A percentile compares a stretch with the other conserved stretches of the same genome.
phyloP scores from a whole-genome alignment of 441 rosid species.

The Daphne laureola region DNA sequence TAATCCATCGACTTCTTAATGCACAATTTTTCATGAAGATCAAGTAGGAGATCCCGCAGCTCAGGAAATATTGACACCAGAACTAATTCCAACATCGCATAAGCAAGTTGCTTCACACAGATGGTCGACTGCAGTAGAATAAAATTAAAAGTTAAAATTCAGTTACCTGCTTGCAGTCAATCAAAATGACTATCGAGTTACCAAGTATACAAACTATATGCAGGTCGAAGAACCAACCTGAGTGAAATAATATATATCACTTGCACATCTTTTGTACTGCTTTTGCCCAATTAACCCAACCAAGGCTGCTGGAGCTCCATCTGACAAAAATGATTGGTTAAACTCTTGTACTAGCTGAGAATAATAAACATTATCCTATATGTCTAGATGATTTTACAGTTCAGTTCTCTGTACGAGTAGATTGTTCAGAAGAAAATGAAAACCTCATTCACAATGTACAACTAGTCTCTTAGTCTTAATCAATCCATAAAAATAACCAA shows the following conservation, averaged over 20 bases:
- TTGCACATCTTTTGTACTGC: constrained; percentile 88
- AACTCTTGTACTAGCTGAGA: no score
- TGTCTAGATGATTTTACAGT: no score
- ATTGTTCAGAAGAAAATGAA: no score
- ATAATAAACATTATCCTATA: no score
- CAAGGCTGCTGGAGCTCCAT: constrained; percentile 82
- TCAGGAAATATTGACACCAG: constrained; percentile 73
- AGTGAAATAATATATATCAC: constrained; percentile 87
- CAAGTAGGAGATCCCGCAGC: constrained; percentile 53
- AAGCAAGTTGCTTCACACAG: constrained; percentile 82
- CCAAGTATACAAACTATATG: not conserved
- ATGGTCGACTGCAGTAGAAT: constrained; percentile 50
- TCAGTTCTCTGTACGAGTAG: no score
- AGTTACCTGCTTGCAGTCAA: no score
- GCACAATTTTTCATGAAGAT: constrained; percentile 39
- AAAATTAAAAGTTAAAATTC: not conserved
- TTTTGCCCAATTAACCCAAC: constrained; percentile 86
- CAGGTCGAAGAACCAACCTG: constrained; percentile 41
- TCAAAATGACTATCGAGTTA: not conserved
- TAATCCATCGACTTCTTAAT: not conserved
- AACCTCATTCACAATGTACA: no score
- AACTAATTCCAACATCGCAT: constrained; percentile 52
- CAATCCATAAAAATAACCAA: no score
- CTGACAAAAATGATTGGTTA: constrained; percentile 26
- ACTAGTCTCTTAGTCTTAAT: no score